These are phyloP conservation scores for Chrysopogon serrulatus DNA, from an alignment of 176 grass and related monocot species.

Conservation along the genomic window DNA sequence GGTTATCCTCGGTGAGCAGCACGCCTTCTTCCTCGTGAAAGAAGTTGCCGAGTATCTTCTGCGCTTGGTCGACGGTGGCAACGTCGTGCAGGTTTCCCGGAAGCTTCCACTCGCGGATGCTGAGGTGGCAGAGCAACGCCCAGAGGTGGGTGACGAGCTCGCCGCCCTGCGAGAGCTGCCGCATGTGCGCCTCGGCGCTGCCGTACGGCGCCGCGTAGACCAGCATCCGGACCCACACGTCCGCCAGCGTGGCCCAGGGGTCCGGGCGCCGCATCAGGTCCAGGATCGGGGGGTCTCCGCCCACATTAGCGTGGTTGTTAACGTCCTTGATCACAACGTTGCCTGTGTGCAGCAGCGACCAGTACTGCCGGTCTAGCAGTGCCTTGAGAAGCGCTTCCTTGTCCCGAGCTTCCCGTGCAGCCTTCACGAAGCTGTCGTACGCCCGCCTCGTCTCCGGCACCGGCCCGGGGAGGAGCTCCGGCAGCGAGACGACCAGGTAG, in stretches of 20 bases:
- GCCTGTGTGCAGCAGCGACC: no score
- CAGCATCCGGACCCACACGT: constrained; percentile 11
- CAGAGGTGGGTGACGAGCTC: constrained; percentile 46
- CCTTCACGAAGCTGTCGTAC: not conserved
- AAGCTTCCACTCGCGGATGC: not conserved
- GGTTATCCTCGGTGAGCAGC: no score
- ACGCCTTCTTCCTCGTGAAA: not conserved
- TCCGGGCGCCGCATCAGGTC: not conserved
- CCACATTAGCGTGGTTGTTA: no score
- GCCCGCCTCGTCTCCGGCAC: not conserved
- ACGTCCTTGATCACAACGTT: no score
- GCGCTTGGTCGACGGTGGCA: not conserved
- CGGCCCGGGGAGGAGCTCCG: not conserved
- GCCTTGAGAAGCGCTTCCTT: not conserved
- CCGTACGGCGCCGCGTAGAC: constrained; percentile 25
- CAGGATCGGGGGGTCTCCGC: not conserved
- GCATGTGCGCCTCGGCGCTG: not conserved
- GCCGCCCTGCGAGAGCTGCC: constrained; percentile 12
- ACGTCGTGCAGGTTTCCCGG: not conserved
- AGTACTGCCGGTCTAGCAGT: no score
- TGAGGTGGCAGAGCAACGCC: constrained; percentile 21
- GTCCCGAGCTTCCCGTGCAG: not conserved
- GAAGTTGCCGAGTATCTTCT: not conserved
- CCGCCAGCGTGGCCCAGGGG: constrained; percentile 12
- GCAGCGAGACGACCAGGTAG: not conserved